Evolutionary conservation across 208 protist genomes (phyloP), one percentile per base, ranked within the genome.

Genomic region (Crithidia bombi): DNA sequence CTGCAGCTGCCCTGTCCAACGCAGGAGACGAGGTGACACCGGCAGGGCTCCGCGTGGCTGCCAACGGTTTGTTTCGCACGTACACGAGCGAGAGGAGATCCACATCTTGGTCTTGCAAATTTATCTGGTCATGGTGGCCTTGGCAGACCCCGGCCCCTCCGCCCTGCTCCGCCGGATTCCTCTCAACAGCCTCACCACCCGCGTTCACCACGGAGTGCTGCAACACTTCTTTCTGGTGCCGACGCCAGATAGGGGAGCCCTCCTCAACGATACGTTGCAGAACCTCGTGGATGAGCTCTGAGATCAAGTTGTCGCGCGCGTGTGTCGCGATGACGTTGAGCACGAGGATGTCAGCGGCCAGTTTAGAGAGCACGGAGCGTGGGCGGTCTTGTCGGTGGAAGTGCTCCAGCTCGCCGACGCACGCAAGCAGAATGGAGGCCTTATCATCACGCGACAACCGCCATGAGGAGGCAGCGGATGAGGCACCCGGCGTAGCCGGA

Each of bases 181-280:
- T 33, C 6, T 6, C 58, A 43, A 5, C 28, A 5, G 5, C 25
- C 14, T 6, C 15, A 6, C 52, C 28, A 21, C 5, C 21, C 46
- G 3, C 5, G 7, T 65, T n/a, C n/a, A 36, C 43, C 10, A 12
- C 36, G 23, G 25, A 5, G 9, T 55, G 74, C 50, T 68, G 32
- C 41, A 49, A 17, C 32, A 85, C 59, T 41, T 91, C 57, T 21
- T 65, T 63, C 65, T 85, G 73, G 64, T 83, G 79, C 35, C 77
- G 56, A 5, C 55, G 65, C 85, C 85, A 93, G 17, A 94, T 80
- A 5, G 87, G 81, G 6, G 77, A 73, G 10, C 78, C 81, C 68
- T 94, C 91, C 32, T 89, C 80, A 44, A 96, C 84, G 1, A 92
- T 75, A 21, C 76, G 70, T 75, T 96, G 87, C 73, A 96, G 65